phyloP scores from a whole-genome alignment of 345 rosid species.

The Linum trigynum region DNA sequence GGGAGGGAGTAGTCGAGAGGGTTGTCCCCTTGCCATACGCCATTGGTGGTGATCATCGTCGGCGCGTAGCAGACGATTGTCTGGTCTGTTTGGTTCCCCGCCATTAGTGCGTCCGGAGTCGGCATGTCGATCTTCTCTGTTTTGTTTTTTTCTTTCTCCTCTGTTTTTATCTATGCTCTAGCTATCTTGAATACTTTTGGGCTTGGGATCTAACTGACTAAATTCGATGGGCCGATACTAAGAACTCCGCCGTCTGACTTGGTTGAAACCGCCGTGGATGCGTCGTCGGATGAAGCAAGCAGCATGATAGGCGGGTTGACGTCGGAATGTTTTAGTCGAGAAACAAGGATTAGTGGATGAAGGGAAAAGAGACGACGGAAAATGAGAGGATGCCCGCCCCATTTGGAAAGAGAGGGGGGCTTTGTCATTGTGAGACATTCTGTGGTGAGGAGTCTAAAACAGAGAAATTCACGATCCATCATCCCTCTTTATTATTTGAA shows the following conservation, averaged over 20 bases:
- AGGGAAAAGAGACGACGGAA: neutral
- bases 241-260: too few species aligned
- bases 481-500: too few species aligned
- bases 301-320: neutral
- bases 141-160: neutral
- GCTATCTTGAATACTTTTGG: neutral
- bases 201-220: too few species aligned
- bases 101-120: neutral
- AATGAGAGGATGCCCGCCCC: conserved; percentile 17
- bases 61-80: conserved; percentile 81
- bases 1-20: conserved; percentile 88
- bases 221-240: too few species aligned
- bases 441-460: conserved; percentile 14
- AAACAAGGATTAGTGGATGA: neutral
- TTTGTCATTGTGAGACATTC: neutral
- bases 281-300: neutral
- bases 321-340: neutral
- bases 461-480: neutral
- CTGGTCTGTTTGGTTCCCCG: conserved; percentile 16
- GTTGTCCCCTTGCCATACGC: conserved; percentile 96
- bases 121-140: conserved; percentile 1
- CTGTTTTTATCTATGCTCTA: neutral
- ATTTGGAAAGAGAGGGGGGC: neutral
- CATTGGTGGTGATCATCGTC: conserved; percentile 84
- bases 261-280: too few species aligned